Conservation (phyloP, 768 basidiomycete genomes). For the Boletus huronensis region DNA sequence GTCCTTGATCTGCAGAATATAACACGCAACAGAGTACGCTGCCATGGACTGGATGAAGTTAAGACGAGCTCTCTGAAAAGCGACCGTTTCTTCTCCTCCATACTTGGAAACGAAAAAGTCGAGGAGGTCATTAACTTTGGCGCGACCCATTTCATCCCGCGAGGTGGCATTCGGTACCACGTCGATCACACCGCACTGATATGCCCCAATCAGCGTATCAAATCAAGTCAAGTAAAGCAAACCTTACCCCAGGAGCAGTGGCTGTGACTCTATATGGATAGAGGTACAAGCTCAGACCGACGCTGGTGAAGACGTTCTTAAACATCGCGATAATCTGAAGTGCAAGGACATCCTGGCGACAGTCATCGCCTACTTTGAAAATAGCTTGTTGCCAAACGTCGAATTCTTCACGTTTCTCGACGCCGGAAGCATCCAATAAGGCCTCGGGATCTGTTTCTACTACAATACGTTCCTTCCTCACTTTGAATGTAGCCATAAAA, state of each 20-base stretch:
- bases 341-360: constrained; percentile 96
- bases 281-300: constrained; percentile 88
- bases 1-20: constrained; percentile 98
- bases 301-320: constrained; percentile 91
- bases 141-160: constrained; percentile 98
- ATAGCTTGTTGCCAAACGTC: constrained; percentile 98
- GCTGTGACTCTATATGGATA: constrained; percentile 97
- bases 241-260: constrained; percentile 87
- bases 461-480: constrained; percentile 76
- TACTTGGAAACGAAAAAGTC: constrained; percentile 94
- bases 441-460: constrained; percentile 71
- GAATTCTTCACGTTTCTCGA: constrained; percentile 59
- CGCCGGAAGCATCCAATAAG: constrained; percentile 58
- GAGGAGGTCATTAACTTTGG: constrained; percentile 93
- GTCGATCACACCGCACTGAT: constrained; percentile 94
- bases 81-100: constrained; percentile 81
- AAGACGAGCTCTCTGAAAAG: constrained; percentile 88
- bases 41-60: constrained; percentile 99
- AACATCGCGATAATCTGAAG: constrained; percentile 99
- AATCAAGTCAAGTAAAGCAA: neutral
- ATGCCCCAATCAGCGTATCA: neutral
- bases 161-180: constrained; percentile 98
- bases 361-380: constrained; percentile 99
- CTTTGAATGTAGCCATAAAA: constrained; percentile 99
- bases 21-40: constrained; percentile 96